These are phyloP conservation scores for Solanum lycopersicoides DNA, from an alignment of 257 asterid species.

Conservation along the genomic window DNA sequence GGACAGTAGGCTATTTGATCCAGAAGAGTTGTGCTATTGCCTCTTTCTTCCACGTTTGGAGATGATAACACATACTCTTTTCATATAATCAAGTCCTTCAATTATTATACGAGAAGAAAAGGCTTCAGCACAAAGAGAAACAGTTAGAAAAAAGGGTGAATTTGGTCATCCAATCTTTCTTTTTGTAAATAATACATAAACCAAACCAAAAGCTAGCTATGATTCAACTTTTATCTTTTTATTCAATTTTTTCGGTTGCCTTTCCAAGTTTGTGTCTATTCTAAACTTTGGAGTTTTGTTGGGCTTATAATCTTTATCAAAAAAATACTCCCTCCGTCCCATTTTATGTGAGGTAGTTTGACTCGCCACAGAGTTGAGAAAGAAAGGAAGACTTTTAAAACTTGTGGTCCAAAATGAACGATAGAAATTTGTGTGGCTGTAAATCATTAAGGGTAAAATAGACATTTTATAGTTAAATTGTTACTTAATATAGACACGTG, in stretches of 20 bases:
- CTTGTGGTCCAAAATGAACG: no score
- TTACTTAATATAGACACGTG: no score
- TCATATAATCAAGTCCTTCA: not conserved
- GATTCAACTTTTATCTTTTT: not conserved
- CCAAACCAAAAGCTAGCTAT: not conserved
- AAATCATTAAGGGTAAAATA: no score
- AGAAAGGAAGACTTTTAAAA: no score
- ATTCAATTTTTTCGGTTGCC: not conserved
- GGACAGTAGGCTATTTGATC: not conserved
- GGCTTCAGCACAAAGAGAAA: not conserved
- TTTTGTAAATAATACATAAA: not conserved
- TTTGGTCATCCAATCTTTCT: not conserved
- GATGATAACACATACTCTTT: not conserved
- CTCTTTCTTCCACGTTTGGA: not conserved
- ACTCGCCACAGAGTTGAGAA: no score
- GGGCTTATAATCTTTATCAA: not conserved
- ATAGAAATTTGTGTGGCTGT: no score
- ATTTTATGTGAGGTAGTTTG: no score
- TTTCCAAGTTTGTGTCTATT: not conserved
- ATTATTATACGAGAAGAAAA: not conserved
- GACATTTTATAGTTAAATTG: no score
- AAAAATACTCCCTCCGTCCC: not conserved
- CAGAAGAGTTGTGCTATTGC: not conserved
- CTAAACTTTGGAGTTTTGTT: not conserved
- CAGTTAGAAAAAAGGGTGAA: not conserved